These are phyloP conservation scores for Trifolium repens DNA, from an alignment of 306 rosid genomes.

Conservation along the genomic window DNA sequence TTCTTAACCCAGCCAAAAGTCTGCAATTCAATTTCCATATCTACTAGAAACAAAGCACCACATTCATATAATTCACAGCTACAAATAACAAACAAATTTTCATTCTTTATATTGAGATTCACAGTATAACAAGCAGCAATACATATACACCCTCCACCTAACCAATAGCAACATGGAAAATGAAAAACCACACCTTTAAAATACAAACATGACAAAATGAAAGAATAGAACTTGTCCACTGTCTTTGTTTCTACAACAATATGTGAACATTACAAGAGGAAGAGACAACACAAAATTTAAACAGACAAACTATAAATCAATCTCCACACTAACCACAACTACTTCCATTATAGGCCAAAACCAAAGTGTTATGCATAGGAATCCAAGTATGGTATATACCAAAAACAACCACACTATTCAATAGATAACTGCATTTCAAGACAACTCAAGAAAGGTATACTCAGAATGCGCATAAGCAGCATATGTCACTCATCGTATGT, in stretches of 20 bases:
- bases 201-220: constrained; percentile 63
- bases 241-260: constrained; percentile 56
- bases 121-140: constrained; percentile 60
- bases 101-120: constrained; percentile 61
- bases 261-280: constrained; percentile 60
- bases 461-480: constrained; percentile 53
- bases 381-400: constrained; percentile 55
- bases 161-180: constrained; percentile 49
- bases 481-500: constrained; percentile 34
- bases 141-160: constrained; percentile 68
- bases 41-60: background rate
- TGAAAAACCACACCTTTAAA: constrained; percentile 43
- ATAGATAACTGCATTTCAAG: constrained; percentile 49
- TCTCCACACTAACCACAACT: constrained; percentile 67
- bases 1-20: no score
- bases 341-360: constrained; percentile 59
- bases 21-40: no score
- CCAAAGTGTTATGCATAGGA: constrained; percentile 53
- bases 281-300: constrained; percentile 53
- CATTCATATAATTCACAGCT: constrained; percentile 9
- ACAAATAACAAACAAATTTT: constrained; percentile 52
- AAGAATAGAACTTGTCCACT: constrained; percentile 68
- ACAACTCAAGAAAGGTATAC: no score
- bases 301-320: constrained; percentile 58
- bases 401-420: constrained; percentile 62